Evolutionary conservation across 2,329 filamentous ascomycete species (phyloP).

Genomic region (Alternaria triticina): DNA sequence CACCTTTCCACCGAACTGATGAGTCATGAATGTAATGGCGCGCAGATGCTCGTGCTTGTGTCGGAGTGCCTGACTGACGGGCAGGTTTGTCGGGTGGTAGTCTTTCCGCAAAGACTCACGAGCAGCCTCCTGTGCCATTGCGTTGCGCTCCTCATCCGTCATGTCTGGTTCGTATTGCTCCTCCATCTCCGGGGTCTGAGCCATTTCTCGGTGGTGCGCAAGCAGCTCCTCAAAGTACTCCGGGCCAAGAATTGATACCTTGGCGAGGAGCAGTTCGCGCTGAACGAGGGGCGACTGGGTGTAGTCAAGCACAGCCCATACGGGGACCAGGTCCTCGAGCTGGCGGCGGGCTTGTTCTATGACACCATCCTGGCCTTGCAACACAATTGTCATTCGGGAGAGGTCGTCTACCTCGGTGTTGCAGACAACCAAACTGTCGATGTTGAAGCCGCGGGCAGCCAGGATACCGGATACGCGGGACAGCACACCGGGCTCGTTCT

Average conservation of each 20-base stretch:
- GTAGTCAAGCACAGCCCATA: conserved; percentile 98
- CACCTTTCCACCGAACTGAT: conserved; percentile 98
- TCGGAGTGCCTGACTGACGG: conserved; percentile 84
- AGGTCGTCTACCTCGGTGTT: conserved; percentile 96
- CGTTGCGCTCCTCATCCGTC: conserved; percentile 41
- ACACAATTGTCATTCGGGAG: conserved; percentile 97
- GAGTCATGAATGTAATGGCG: conserved; percentile 93
- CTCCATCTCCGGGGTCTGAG: conserved; percentile 52
- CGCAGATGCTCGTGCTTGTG: conserved; percentile 98
- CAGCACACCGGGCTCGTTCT: conserved; percentile 97
- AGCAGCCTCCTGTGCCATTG: conserved; percentile 44
- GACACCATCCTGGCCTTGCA: conserved; percentile 94
- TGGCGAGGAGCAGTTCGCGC: conserved; percentile 91
- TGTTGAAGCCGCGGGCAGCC: conserved; percentile 97
- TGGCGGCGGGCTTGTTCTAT: conserved; percentile 96
- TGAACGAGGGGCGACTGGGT: conserved; percentile 91
- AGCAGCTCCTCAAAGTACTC: conserved; percentile 98
- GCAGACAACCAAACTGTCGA: conserved; percentile 96
- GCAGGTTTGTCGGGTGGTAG: conserved; percentile 89
- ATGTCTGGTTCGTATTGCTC: conserved; percentile 31
- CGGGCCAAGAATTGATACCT: conserved; percentile 94
- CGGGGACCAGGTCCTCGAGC: conserved; percentile 93
- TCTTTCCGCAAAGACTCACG: conserved; percentile 60
- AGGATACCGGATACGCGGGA: conserved; percentile 96
- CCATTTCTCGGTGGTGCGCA: conserved; percentile 93